Conservation (phyloP, 129 eudicot species). For the Smallanthus sonchifolius region DNA sequence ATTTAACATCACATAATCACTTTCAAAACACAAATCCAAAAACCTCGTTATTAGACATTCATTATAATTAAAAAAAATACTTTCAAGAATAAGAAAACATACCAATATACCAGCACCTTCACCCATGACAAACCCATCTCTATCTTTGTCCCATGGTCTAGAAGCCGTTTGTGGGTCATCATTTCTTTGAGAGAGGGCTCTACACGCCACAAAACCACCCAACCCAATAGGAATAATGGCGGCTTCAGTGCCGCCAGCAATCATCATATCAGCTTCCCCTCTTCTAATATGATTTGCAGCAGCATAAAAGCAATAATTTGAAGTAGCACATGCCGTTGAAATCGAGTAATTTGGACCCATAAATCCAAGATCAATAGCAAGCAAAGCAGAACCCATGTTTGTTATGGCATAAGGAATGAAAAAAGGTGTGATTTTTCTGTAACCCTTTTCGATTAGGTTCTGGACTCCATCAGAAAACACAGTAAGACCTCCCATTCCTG, state of each 20-base stretch:
- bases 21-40: too few relatives aligned
- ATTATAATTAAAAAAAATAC: neutral
- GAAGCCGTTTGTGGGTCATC: conserved; percentile 93
- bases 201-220: conserved; percentile 90
- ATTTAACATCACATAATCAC: too few relatives aligned
- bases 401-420: conserved; percentile 87
- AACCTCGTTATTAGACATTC: neutral
- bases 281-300: conserved; percentile 94
- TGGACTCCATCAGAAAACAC: conserved; percentile 79
- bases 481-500: conserved; percentile 85
- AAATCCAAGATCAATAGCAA: conserved; percentile 81
- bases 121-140: conserved; percentile 97
- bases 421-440: conserved; percentile 72
- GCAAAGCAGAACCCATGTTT: conserved; percentile 91
- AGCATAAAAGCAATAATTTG: conserved; percentile 84
- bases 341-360: conserved; percentile 97
- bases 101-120: conserved; percentile 98
- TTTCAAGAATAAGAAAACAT: conserved; percentile 13
- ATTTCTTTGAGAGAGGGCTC: conserved; percentile 88
- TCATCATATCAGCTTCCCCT: conserved; percentile 93
- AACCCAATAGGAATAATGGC: conserved; percentile 77
- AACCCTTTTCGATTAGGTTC: conserved; percentile 64
- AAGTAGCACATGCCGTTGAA: conserved; percentile 95
- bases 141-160: conserved; percentile 87
- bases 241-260: conserved; percentile 97